These are phyloP conservation scores for Priceomyces melissophilus DNA, from an alignment of 805 yeast species.

Conservation along the genomic window DNA sequence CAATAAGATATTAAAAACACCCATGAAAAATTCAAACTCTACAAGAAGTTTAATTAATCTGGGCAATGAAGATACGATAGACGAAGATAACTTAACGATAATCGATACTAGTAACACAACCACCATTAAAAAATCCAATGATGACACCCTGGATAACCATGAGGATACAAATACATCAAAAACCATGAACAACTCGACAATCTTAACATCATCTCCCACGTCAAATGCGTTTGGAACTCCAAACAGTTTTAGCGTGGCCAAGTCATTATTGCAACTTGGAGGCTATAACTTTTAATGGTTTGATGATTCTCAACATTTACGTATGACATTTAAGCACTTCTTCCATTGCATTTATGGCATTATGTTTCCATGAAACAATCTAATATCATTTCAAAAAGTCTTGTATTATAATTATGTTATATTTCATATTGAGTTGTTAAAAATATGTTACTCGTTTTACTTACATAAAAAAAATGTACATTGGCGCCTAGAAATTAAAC, in stretches of 20 bases:
- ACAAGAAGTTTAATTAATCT: conserved; percentile 17
- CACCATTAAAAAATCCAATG: conserved; percentile 4
- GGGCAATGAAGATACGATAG: conserved; percentile 20
- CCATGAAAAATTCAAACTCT: conserved; percentile 32
- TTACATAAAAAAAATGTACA: too few relatives aligned
- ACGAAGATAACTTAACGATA: conserved; percentile 11
- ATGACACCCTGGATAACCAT: not conserved
- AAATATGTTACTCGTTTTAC: too few relatives aligned
- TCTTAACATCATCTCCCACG: conserved; percentile 35
- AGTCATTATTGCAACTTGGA: conserved; percentile 43
- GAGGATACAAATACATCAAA: conserved; percentile 7
- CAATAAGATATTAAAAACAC: conserved; percentile 42
- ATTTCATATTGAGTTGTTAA: too few relatives aligned
- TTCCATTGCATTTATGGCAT: too few relatives aligned
- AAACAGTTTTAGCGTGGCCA: conserved; percentile 43
- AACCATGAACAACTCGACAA: conserved; percentile 9
- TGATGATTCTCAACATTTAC: not conserved
- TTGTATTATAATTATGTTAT: too few relatives aligned
- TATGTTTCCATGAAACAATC: too few relatives aligned
- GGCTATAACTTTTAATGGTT: conserved; percentile 4
- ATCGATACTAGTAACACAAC: conserved; percentile 6
- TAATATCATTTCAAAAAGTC: too few relatives aligned
- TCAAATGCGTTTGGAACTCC: conserved; percentile 39
- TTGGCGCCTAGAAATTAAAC: too few relatives aligned
- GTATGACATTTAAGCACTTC: not conserved